Evolutionary conservation across 495 filamentous ascomycete species (phyloP).

Genomic region (Penicillium antarcticum): DNA sequence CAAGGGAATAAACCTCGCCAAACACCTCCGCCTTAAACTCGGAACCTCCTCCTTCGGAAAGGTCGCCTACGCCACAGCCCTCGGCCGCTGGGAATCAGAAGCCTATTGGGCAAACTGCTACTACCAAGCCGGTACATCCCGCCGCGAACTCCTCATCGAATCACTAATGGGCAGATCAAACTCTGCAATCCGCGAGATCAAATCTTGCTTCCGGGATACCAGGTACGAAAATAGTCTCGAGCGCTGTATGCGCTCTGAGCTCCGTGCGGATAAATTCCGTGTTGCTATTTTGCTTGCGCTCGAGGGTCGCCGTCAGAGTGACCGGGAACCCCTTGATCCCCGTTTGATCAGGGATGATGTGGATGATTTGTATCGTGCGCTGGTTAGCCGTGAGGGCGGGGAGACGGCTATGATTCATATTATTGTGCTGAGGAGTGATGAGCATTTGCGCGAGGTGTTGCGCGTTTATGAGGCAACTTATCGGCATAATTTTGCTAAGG

Average conservation of each 20-base stretch:
- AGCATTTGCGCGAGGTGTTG: conserved; percentile 77
- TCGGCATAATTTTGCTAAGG: conserved; percentile 75
- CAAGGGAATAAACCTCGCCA: conserved; percentile 90
- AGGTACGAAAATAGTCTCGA: conserved; percentile 82
- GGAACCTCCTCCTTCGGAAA: conserved; percentile 80
- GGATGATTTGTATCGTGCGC: conserved; percentile 62
- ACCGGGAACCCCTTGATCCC: conserved; percentile 54
- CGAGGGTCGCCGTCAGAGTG: conserved; percentile 79
- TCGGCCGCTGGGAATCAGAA: conserved; percentile 90
- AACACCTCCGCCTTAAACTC: conserved; percentile 80
- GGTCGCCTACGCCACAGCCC: conserved; percentile 81
- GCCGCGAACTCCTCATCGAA: conserved; percentile 88
- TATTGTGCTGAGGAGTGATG: conserved; percentile 73
- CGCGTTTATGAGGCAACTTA: conserved; percentile 66
- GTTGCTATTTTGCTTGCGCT: conserved; percentile 81
- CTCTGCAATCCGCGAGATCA: conserved; percentile 83
- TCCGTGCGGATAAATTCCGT: conserved; percentile 94
- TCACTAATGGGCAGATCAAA: conserved; percentile 85
- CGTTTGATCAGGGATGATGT: conserved; percentile 69
- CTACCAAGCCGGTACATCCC: conserved; percentile 85
- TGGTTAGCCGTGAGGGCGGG: conserved; percentile 73
- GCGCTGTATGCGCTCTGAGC: conserved; percentile 83
- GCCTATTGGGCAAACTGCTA: conserved; percentile 99
- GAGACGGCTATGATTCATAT: conserved; percentile 90
- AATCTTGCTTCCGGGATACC: conserved; percentile 87